A percentile compares a stretch with the other conserved stretches of the same genome.
phyloP scores from a whole-genome alignment of 1,284 basidiomycete genomes.

The Cutaneotrichosporon daszewskae region DNA sequence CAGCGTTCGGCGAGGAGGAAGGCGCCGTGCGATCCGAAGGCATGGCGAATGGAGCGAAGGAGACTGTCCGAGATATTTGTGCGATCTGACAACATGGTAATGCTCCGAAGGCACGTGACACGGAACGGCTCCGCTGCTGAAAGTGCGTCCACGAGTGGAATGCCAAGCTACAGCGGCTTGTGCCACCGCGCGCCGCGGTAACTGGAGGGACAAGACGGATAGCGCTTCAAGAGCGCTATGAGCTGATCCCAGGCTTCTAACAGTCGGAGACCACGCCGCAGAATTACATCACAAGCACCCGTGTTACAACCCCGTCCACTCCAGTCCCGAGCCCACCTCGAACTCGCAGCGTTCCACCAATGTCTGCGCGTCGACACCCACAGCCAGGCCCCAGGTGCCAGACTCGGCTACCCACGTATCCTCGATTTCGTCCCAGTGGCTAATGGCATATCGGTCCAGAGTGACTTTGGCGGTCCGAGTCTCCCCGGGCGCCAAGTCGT shows the following conservation, averaged over 20 bases:
- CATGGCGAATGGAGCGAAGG: too few relatives aligned
- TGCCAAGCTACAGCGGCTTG: too few relatives aligned
- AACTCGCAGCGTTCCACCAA: conserved; percentile 25
- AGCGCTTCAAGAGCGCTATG: too few relatives aligned
- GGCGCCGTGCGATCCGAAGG: too few relatives aligned
- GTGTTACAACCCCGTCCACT: conserved; percentile 29
- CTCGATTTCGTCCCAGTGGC: conserved; percentile 44
- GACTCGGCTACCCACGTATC: conserved; percentile 35
- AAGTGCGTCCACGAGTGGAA: too few relatives aligned
- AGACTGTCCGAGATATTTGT: too few relatives aligned
- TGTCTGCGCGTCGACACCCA: conserved; percentile 31
- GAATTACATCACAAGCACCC: conserved; percentile 1
- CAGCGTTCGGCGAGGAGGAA: too few relatives aligned
- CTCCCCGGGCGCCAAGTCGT: conserved; percentile 24
- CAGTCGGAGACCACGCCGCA: conserved; percentile 3
- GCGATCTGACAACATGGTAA: too few relatives aligned
- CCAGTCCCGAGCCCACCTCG: conserved; percentile 24
- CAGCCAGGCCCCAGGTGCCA: conserved; percentile 35
- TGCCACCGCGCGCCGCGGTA: too few relatives aligned
- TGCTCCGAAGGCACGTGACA: too few relatives aligned
- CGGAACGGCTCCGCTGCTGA: too few relatives aligned
- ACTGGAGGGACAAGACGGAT: too few relatives aligned
- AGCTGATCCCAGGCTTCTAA: neutral
- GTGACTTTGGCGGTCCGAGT: conserved; percentile 26
- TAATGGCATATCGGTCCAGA: conserved; percentile 47